phyloP scores from a whole-genome alignment of 441 rosid genomes.

The Populus hybrid region DNA sequence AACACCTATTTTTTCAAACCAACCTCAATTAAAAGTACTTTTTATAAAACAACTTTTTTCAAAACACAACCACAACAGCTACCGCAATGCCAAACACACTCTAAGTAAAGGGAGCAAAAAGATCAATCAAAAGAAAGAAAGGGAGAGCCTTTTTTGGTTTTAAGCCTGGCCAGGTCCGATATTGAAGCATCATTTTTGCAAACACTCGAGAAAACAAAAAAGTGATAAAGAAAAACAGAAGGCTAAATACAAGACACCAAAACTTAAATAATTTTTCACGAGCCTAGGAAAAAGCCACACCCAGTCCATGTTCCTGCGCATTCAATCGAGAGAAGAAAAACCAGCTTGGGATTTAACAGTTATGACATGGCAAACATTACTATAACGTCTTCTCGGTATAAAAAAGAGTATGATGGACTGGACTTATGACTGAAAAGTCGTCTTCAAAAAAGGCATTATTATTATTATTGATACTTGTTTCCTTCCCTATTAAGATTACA shows the following conservation, averaged over 20 bases:
- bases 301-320: background rate
- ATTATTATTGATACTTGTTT: background rate
- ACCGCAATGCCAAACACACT: no score
- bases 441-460: background rate
- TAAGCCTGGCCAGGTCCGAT: constrained; percentile 40
- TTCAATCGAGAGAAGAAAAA: background rate
- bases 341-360: background rate
- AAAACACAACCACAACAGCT: no score
- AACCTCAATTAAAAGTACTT: no score
- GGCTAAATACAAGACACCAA: background rate
- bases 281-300: background rate
- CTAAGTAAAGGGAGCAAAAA: background rate
- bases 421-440: background rate
- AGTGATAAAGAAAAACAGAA: background rate
- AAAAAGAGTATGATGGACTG: no score
- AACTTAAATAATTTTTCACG: background rate
- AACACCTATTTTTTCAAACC: no score
- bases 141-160: constrained; percentile 36
- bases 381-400: background rate
- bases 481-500: constrained; percentile 22
- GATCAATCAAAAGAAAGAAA: background rate
- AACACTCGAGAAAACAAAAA: background rate
- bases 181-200: constrained; percentile 48
- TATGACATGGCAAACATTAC: background rate
- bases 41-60: no score